phyloP scores from a whole-genome alignment of 257 asterid species.

The Perilla frutescens region DNA sequence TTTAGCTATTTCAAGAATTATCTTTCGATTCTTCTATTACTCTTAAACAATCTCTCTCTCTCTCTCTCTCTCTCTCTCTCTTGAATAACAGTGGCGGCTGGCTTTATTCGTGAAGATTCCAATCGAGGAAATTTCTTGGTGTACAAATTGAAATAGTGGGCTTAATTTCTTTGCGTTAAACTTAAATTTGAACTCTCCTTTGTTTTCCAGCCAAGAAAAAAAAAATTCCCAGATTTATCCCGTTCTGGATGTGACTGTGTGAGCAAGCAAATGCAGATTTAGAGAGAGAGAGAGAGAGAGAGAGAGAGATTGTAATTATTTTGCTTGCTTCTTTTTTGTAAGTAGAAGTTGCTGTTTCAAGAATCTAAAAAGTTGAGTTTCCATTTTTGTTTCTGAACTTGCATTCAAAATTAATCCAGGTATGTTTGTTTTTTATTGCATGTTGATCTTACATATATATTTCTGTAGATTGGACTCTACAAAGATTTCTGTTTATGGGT shows the following conservation, averaged over 20 bases:
- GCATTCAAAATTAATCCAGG: not conserved
- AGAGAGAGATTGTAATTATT: not conserved
- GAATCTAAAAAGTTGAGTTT: conserved; percentile 1
- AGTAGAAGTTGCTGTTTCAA: not conserved
- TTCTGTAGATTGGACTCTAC: not conserved
- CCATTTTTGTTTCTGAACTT: conserved; percentile 5
- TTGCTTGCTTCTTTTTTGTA: not conserved
- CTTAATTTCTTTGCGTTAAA: not conserved
- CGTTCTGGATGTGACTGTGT: not conserved
- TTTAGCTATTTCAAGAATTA: conserved; percentile 6
- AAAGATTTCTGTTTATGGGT: conserved; percentile 15
- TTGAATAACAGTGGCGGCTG: not conserved
- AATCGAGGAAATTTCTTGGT: not conserved
- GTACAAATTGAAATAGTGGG: too few species aligned
- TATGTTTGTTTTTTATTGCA: not conserved
- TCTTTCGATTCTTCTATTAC: too few species aligned
- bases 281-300: not conserved
- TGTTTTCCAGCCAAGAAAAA: conserved; percentile 16
- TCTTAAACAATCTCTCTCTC: not conserved
- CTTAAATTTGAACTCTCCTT: not conserved
- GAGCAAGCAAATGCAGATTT: too few species aligned
- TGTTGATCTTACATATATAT: not conserved
- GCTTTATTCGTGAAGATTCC: not conserved
- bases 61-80: not conserved
- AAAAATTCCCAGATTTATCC: not conserved